A percentile compares a stretch with the other conserved stretches of the same genome.
These are phyloP conservation scores for Pleodorina starrii DNA, from an alignment of 139 green algal genomes.

Conservation along the genomic window DNA sequence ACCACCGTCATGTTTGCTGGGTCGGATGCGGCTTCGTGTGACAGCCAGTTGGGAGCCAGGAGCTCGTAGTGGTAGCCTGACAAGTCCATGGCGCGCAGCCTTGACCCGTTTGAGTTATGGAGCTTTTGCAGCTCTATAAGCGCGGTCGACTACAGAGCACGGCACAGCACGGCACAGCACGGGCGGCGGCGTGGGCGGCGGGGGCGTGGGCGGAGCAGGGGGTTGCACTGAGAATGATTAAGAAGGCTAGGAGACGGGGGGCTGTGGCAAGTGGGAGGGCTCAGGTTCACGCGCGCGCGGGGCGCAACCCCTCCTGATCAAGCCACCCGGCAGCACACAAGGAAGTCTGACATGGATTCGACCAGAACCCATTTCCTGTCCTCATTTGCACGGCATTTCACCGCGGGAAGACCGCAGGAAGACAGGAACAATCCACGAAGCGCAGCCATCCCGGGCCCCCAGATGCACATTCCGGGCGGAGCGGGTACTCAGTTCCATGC, in stretches of 20 bases:
- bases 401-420: too few species aligned
- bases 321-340: too few species aligned
- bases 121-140: neutral
- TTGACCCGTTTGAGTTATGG: neutral
- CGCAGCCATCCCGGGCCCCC: too few species aligned
- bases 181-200: neutral
- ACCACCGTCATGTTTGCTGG: neutral
- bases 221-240: neutral
- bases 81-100: neutral
- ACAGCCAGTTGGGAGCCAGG: conserved; percentile 4
- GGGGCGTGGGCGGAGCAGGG: neutral
- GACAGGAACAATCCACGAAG: too few species aligned
- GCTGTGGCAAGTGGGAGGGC: too few species aligned
- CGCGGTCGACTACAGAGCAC: neutral
- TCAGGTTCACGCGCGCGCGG: too few species aligned
- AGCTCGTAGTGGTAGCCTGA: conserved; percentile 28
- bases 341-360: too few species aligned
- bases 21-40: neutral
- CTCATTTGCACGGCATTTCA: too few species aligned
- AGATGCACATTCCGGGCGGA: too few species aligned
- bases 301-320: too few species aligned
- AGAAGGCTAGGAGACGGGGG: neutral
- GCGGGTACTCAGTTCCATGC: too few species aligned
- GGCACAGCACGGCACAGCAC: neutral
- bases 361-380: too few species aligned